Conservation (phyloP, 2,329 filamentous ascomycete genomes). For the Rhinocladiella similis region DNA sequence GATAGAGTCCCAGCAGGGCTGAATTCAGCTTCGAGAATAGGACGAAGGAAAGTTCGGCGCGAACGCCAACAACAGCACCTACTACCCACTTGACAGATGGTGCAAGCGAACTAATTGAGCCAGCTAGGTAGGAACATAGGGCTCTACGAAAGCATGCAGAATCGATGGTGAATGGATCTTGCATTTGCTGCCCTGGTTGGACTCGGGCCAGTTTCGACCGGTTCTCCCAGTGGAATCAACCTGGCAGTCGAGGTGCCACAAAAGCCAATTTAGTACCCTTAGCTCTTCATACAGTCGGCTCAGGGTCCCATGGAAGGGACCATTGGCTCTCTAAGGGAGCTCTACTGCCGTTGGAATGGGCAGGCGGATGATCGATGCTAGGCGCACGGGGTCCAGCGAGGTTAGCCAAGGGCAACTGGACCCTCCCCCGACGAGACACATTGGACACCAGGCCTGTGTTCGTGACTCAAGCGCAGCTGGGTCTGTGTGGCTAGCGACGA, state of each 20-base stretch:
- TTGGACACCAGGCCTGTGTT: neutral
- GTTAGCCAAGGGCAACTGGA: conserved; percentile 6
- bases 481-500: neutral
- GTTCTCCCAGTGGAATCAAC: conserved; percentile 5
- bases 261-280: conserved; percentile 12
- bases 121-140: conserved; percentile 8
- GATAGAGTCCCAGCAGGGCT: neutral
- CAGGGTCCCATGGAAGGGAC: conserved; percentile 8
- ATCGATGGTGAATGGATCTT: conserved; percentile 11
- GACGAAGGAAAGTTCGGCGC: neutral
- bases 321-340: conserved; percentile 11
- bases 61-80: neutral
- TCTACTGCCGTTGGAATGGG: neutral
- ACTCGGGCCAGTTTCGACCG: conserved; percentile 4
- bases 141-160: conserved; percentile 8
- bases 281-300: neutral
- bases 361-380: conserved; percentile 6
- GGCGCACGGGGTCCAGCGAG: conserved; percentile 1
- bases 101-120: conserved; percentile 12
- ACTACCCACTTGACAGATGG: conserved; percentile 13
- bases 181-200: conserved; percentile 8
- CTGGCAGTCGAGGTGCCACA: conserved; percentile 12
- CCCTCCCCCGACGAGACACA: neutral
- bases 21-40: neutral
- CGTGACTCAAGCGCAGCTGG: conserved; percentile 7